Conservation (phyloP, 1,139 yeast genomes). For the Debaryomyces sp. region DNA sequence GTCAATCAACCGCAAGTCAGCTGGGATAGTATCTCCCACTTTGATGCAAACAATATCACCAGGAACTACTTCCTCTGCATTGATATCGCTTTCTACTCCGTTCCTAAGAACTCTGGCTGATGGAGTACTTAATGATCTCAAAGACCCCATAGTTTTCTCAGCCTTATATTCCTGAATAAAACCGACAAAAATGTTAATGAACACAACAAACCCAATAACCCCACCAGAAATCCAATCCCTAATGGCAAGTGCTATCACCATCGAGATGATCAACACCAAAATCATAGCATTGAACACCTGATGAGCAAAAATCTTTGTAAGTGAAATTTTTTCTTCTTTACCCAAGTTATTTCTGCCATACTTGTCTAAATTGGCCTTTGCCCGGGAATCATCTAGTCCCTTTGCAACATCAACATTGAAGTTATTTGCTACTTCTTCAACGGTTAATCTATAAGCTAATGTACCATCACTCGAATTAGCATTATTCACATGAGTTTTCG, state of each 20-base stretch:
- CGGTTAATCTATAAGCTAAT: slow-evolving; percentile 37
- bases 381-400: slow-evolving; percentile 51
- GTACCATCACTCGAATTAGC: slow-evolving; percentile 12
- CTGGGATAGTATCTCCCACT: slow-evolving; percentile 82
- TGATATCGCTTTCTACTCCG: slow-evolving; percentile 60
- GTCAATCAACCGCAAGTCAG: slow-evolving; percentile 66
- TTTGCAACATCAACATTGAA: slow-evolving; percentile 42
- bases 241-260: slow-evolving; percentile 78
- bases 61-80: slow-evolving; percentile 73
- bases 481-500: slow-evolving; percentile 6
- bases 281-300: slow-evolving; percentile 84
- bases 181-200: slow-evolving; percentile 69
- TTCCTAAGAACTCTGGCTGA: slow-evolving; percentile 70
- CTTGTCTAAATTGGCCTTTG: slow-evolving; percentile 20
- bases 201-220: slow-evolving; percentile 72
- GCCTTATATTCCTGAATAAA: slow-evolving; percentile 73
- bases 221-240: slow-evolving; percentile 85
- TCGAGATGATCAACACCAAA: slow-evolving; percentile 69
- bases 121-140: slow-evolving; percentile 70
- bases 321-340: slow-evolving; percentile 58
- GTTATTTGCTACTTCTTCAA: slow-evolving; percentile 34
- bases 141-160: slow-evolving; percentile 80
- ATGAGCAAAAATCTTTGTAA: slow-evolving; percentile 59
- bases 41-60: slow-evolving; percentile 70
- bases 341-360: slow-evolving; percentile 68